These are phyloP conservation scores for Psilocybe subaeruginosa DNA, from an alignment of 768 basidiomycete species.

Conservation along the genomic window DNA sequence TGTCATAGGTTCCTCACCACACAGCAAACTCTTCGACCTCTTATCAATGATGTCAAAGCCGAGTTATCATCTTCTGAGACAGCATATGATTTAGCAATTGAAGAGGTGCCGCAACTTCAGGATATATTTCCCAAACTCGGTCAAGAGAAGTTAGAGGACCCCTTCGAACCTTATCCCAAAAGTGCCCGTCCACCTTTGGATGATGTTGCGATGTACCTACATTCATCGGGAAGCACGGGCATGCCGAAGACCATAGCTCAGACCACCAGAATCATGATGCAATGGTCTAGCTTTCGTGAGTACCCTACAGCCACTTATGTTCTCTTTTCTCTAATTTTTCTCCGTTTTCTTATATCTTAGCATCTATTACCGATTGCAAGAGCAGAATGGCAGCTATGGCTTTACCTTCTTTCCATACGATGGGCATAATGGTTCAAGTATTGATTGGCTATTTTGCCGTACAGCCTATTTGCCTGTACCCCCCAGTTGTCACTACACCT, in stretches of 20 bases:
- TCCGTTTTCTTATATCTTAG: neutral
- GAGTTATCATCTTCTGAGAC: slow-evolving; percentile 18
- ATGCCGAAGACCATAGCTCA: slow-evolving; percentile 45
- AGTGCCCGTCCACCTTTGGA: slow-evolving; percentile 16
- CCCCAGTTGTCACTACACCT: slow-evolving; percentile 30
- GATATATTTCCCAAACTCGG: slow-evolving; percentile 44
- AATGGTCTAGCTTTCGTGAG: slow-evolving; percentile 40
- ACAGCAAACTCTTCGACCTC: slow-evolving; percentile 23
- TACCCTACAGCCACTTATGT: neutral
- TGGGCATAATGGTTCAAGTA: slow-evolving; percentile 35
- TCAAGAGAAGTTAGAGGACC: slow-evolving; percentile 28
- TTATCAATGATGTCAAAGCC: slow-evolving; percentile 31
- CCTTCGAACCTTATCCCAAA: slow-evolving; percentile 31
- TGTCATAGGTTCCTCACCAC: slow-evolving; percentile 43
- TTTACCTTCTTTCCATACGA: slow-evolving; percentile 43
- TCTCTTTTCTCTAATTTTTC: neutral
- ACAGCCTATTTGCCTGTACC: slow-evolving; percentile 16
- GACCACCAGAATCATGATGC: slow-evolving; percentile 29
- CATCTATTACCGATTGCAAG: slow-evolving; percentile 14
- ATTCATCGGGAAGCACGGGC: slow-evolving; percentile 55
- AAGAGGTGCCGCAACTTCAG: slow-evolving; percentile 34
- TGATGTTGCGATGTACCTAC: slow-evolving; percentile 38
- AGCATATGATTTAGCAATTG: slow-evolving; percentile 27
- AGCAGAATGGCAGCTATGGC: slow-evolving; percentile 28
- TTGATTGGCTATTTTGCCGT: slow-evolving; percentile 28